phyloP scores from a whole-genome alignment of 495 filamentous ascomycete species.

The Penicillium diatomitis region DNA sequence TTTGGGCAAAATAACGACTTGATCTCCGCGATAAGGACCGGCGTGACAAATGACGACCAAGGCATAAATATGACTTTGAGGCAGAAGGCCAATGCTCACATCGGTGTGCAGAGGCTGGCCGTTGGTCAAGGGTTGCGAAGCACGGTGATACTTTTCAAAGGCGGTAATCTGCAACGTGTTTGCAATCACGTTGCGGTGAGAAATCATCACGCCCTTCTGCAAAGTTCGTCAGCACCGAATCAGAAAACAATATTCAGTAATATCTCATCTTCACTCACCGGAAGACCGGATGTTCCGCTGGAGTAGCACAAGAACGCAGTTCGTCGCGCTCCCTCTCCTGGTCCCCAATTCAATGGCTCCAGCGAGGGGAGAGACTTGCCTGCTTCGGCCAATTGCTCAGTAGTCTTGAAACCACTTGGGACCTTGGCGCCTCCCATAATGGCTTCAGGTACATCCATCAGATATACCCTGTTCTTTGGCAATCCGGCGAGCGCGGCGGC shows the following conservation, averaged over 20 bases:
- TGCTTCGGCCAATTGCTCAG: slow-evolving; percentile 57
- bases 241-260: no score
- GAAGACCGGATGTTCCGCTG: slow-evolving; percentile 79
- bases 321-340: slow-evolving; percentile 66
- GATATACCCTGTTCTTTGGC: slow-evolving; percentile 61
- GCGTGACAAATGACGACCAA: slow-evolving; percentile 68
- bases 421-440: slow-evolving; percentile 38
- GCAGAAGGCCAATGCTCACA: slow-evolving; percentile 62
- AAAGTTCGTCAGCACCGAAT: no score
- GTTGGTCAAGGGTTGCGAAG: slow-evolving; percentile 25
- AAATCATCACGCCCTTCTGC: slow-evolving; percentile 92
- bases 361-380: slow-evolving; percentile 54
- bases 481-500: slow-evolving; percentile 61
- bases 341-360: slow-evolving; percentile 57
- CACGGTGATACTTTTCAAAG: slow-evolving; percentile 44
- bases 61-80: slow-evolving; percentile 80
- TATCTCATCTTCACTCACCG: slow-evolving; percentile 39
- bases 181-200: slow-evolving; percentile 79
- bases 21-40: slow-evolving; percentile 65
- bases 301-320: slow-evolving; percentile 85
- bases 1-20: slow-evolving; percentile 70
- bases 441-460: slow-evolving; percentile 56
- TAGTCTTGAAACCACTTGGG: slow-evolving; percentile 53
- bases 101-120: slow-evolving; percentile 41
- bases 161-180: slow-evolving; percentile 59